Base-by-base conservation (phyloP, 495 filamentous ascomycete species). In the Copromyces sp. region DNA sequence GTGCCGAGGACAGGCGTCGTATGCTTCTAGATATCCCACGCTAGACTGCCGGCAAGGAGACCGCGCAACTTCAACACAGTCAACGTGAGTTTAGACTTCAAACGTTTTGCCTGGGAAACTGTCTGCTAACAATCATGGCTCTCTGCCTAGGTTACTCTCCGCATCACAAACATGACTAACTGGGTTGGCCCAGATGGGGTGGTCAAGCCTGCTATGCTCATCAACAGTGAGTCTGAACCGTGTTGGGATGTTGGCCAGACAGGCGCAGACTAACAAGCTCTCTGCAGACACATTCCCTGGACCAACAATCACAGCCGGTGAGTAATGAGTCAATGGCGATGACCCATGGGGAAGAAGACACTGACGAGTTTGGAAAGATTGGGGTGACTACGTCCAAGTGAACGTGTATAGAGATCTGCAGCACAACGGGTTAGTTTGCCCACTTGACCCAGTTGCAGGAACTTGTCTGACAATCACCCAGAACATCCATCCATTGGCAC, bases 311-410 rank as follows among this genome's bases (percentile, higher is more conserved):
- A 68, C 73, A 41, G 78, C 78, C 2, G 72, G 72, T 73, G 39
- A 65, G 72, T 65, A 3, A 16, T 39, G 35, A 17, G 1, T 20
- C 11, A 8, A 40, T 38, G 4, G 17, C 35, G 5, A 16, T 35
- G 16, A 29, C 35, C 35, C 5, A 37, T 37, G 35, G 44, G 44
- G 17, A 3, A 47, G 44, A 5, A 24, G 44, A 47, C 3, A 39
- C 88, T 37, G 84, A 81, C 5, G 79, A 89, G 2, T 69, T 81
- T 84, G 72, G 42, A n/a, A 37, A 9, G 83, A 91, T 71, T 89
- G 88, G 86, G 89, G 89, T 7, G 89, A 91, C 73, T 87, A 81
- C 70, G 79, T 91, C 61, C 71, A 86, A 38, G 81, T 91, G 59
- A 84, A 79, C 59, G 86, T 91, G 6, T 83, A 79, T n/a, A 92